Evolutionary conservation across 2,329 filamentous ascomycete species (phyloP).

Genomic region (Lachnellula suecica): DNA sequence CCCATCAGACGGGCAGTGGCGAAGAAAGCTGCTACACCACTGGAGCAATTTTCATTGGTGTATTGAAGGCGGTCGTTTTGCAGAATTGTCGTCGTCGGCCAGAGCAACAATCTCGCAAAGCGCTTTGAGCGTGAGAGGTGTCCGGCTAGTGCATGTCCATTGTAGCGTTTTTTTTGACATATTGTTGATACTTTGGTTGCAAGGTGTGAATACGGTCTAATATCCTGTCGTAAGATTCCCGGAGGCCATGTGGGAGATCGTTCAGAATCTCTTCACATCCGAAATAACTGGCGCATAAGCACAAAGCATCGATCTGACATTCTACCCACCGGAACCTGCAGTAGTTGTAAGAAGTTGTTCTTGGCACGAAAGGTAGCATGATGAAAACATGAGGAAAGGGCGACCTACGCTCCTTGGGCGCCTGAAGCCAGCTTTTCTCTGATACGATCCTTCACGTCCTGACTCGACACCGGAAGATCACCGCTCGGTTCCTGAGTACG

Average conservation of each 20-base stretch:
- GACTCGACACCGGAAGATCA: neutral
- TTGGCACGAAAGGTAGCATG: neutral
- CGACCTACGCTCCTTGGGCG: constrained; percentile 4
- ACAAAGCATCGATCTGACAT: constrained; percentile 9
- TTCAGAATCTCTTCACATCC: neutral
- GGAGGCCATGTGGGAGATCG: neutral
- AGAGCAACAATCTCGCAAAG: neutral
- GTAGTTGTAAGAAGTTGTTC: neutral
- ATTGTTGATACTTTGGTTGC: neutral
- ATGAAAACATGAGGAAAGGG: neutral
- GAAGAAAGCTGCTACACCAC: neutral
- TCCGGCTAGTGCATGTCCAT: neutral
- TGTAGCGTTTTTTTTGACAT: neutral
- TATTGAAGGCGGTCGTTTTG: neutral
- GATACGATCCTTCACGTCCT: constrained; percentile 6
- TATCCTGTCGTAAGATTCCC: neutral
- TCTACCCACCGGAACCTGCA: constrained; percentile 5
- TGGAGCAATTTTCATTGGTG: neutral
- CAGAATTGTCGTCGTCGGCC: neutral
- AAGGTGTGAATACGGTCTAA: neutral
- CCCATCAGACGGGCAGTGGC: neutral
- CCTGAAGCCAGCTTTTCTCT: neutral
- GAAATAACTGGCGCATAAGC: neutral
- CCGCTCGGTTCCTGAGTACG: neutral
- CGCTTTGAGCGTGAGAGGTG: neutral